Evolutionary conservation across 2,329 filamentous ascomycete genomes (phyloP), one percentile per base, ranked within the genome.

Genomic region (Pestalotiopsis sp.): DNA sequence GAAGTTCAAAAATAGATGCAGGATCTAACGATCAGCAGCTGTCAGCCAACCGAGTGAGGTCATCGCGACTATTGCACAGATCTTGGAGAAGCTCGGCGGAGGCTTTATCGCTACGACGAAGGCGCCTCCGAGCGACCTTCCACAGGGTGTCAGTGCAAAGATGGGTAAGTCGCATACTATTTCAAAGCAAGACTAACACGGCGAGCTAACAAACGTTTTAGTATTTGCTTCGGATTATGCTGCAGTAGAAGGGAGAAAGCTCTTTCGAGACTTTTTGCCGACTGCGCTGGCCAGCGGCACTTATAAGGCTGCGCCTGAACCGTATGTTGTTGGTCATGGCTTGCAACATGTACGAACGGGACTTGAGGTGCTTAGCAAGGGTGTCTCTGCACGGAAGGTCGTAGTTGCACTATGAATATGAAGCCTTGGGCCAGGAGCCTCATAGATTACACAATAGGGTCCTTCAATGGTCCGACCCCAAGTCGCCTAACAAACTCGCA

Each of bases 371-470:
- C 71, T 80, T 1, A 77, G 70, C 49, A 76, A 79, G 60, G 82
- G 82, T 2, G 80, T 84, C 1, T 82, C 80, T 7, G 83, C 79
- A 1, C 78, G 78, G 72, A 85, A 85, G 72, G 27, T 84, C 27
- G 81, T 84, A n/a, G 77, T 83, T 2, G 58, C 45, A 20, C 12
- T 27, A 7, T 59, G 56, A 59, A 25, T 9, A 36, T 2, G 7
- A 9, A 36, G 31, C 2, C 7, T 36, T 36, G 7, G 7, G 7
- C 31, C 31, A 2, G 31, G 9, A 0, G 31, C 6, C 31, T 36
- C 31, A 0, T 36, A 9, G 6, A 36, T 9, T 36, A 36, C 7
- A 31, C 7, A 9, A 31, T 7, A 31, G 2, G 1, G 7, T 31
- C 31, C 7, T 31, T 9, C 7, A 31, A 31, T 31, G 27, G 4